Evolutionary conservation across 2,329 filamentous ascomycete species (phyloP), one percentile per base, ranked within the genome.

Genomic region (Thermomyces lanuginosus): DNA sequence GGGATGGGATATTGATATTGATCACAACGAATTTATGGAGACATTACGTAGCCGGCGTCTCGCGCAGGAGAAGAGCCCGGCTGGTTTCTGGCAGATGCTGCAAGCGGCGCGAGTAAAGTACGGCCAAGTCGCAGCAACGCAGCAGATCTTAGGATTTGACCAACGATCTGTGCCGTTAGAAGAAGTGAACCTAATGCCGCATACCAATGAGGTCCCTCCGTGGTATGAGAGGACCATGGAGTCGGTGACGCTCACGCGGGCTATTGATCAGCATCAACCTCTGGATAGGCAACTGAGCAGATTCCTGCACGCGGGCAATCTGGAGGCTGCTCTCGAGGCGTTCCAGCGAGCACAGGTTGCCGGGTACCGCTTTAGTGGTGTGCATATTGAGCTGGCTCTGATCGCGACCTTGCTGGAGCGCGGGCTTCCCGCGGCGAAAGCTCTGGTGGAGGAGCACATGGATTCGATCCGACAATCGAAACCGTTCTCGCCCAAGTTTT

Each of bases 81-180:
- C 47, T 9, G 51, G 54, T 4, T 42, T 54, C 25, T 56, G 53
- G 52, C 44, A 51, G 22, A 51, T 56, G 49, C 40, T 55, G 12
- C 49, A 52, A 25, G 46, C 51, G 6, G 49, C 52, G 6, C 46
- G 49, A 23, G 34, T 43, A 9, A 44, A 49, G 23, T 40, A 48
- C 25, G 41, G 43, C 6, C 39, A 46, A 24, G 37, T 43, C 14
- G 37, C 51, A 21, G 36, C 40, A 19, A 51, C 50, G 5, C 43
- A 44, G 17, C 48, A 45, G 17, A 40, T 57, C 13, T 37, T 56
- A 21, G 53, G 52, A 28, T 44, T 45, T 24, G 46, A 51, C 27
- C 45, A 43, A 23, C 38, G 32, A 8, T 48, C 46, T 6, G 41
- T 49, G 19, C 46, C 44, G 5, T 23, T 39, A 6, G 20, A 36